Conservation (phyloP, 2,329 filamentous ascomycete genomes). For the Pseudogymnoascus sp. region DNA sequence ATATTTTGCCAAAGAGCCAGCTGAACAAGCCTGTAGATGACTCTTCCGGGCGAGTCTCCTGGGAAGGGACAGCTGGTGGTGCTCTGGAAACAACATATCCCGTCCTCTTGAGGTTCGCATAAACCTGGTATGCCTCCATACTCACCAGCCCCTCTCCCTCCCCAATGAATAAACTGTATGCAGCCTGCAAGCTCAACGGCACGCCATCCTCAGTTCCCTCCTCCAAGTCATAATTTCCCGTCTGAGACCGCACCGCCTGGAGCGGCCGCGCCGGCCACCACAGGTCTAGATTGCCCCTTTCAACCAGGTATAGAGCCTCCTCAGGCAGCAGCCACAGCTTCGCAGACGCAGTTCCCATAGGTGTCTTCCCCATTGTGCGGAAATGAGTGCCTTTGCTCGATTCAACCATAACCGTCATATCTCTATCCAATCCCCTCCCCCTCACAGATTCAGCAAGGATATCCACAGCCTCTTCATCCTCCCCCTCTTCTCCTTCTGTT, state of each 20-base stretch:
- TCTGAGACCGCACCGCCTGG: conserved; percentile 34
- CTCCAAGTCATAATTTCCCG: conserved; percentile 21
- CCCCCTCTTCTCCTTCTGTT: conserved; percentile 12
- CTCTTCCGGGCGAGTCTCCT: conserved; percentile 6
- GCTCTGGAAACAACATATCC: conserved; percentile 78
- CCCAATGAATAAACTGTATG: conserved; percentile 78
- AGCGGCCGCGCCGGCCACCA: conserved; percentile 65
- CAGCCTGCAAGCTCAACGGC: conserved; percentile 86
- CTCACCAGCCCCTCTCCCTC: conserved; percentile 57
- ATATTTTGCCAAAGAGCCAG: conserved; percentile 27
- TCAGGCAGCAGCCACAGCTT: conserved; percentile 82
- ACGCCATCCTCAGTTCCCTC: conserved; percentile 56
- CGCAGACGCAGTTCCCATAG: conserved; percentile 48
- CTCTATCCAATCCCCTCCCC: conserved; percentile 53
- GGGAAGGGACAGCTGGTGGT: conserved; percentile 28
- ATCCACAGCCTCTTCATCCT: conserved; percentile 18
- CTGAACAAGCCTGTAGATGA: conserved; percentile 22
- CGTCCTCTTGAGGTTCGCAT: conserved; percentile 70
- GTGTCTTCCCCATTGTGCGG: conserved; percentile 65
- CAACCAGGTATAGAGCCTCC: conserved; percentile 82
- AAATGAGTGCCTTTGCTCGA: conserved; percentile 66
- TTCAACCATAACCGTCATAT: conserved; percentile 58
- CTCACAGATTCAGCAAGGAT: conserved; percentile 38
- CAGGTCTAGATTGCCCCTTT: conserved; percentile 79
- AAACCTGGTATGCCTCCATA: conserved; percentile 82